Percentiles rank a stretch among this genome's conserved stretches.
These are phyloP conservation scores for Acrocalymma vagum DNA, from an alignment of 2,329 filamentous ascomycete genomes.

Conservation along the genomic window DNA sequence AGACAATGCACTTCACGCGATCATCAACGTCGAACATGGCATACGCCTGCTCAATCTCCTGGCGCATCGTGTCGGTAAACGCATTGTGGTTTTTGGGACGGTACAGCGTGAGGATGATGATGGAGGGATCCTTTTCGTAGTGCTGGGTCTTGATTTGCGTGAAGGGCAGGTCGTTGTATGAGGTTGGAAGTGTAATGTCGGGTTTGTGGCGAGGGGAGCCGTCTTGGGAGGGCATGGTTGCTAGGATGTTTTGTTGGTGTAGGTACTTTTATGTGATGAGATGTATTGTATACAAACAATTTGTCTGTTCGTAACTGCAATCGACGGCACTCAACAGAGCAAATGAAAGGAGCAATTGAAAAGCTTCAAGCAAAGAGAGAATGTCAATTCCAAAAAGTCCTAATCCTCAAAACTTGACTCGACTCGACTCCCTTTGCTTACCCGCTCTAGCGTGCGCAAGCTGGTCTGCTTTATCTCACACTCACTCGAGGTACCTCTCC, in stretches of 20 bases:
- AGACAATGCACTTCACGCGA: constrained; percentile 62
- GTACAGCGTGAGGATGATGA: constrained; percentile 71
- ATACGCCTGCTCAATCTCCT: constrained; percentile 66
- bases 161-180: constrained; percentile 51
- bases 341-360: too few species aligned
- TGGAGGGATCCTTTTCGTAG: constrained; percentile 55
- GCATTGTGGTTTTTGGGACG: constrained; percentile 74
- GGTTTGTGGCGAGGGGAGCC: constrained; percentile 26
- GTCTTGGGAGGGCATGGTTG: not conserved
- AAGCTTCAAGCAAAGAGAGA: too few species aligned
- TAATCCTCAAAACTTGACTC: too few species aligned
- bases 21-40: constrained; percentile 62
- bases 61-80: constrained; percentile 71
- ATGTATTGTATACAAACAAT: too few species aligned
- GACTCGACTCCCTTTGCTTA: too few species aligned
- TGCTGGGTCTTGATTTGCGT: constrained; percentile 53
- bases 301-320: too few species aligned
- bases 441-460: too few species aligned
- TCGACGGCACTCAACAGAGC: too few species aligned
- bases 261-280: not conserved
- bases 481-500: too few species aligned
- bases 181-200: constrained; percentile 39
- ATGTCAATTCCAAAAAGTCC: too few species aligned
- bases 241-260: too few species aligned
- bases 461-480: too few species aligned